Conservation (phyloP, 257 asterid genomes). For the Craterostigma plantagineum region DNA sequence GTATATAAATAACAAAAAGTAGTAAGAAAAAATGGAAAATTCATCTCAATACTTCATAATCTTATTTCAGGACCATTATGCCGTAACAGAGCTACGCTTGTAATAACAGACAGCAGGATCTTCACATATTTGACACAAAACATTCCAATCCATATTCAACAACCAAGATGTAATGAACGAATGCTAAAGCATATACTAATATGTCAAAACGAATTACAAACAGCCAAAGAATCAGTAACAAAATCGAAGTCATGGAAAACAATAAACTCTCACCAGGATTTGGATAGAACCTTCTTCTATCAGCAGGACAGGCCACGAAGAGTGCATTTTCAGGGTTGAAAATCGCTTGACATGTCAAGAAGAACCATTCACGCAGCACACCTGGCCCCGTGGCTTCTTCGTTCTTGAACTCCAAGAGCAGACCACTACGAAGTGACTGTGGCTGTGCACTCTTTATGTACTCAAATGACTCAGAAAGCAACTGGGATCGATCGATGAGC, state of each 20-base stretch:
- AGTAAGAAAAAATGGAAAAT: no score
- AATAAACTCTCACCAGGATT: conserved; percentile 55
- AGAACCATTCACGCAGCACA: conserved; percentile 91
- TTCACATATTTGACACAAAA: no score
- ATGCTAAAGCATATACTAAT: no score
- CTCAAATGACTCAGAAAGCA: conserved; percentile 71
- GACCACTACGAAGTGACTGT: conserved; percentile 56
- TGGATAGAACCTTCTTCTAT: conserved; percentile 87
- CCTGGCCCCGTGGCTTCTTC: conserved; percentile 99
- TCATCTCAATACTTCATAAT: no score
- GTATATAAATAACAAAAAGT: no score
- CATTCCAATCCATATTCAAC: no score
- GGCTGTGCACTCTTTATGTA: conserved; percentile 50
- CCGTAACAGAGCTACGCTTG: no score
- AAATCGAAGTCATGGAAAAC: background rate
- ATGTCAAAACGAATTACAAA: no score
- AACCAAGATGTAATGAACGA: no score
- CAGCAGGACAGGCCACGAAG: conserved; percentile 82
- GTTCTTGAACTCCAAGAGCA: conserved; percentile 88
- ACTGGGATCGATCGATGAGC: conserved; percentile 80
- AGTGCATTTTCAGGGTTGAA: conserved; percentile 90
- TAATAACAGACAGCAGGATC: no score
- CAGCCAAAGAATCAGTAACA: no score
- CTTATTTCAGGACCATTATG: no score
- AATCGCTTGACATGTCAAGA: conserved; percentile 75